Percentiles rank a stretch among this genome's conserved stretches.
phyloP scores from a whole-genome alignment of 805 yeast species.

The Barnettozyma wickerhamii region DNA sequence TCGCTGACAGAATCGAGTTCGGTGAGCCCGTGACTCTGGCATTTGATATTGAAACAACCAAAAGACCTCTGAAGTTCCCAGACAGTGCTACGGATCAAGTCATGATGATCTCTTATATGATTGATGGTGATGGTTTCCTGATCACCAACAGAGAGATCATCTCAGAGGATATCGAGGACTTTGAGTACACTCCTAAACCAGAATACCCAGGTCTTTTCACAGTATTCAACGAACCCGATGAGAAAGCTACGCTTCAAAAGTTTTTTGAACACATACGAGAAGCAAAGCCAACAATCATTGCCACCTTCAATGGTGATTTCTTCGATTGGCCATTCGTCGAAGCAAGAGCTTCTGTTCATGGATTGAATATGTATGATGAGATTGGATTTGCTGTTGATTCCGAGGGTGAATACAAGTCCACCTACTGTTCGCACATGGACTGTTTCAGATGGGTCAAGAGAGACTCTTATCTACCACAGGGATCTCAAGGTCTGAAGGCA shows the following conservation, averaged over 20 bases:
- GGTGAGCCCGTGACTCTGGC: slow-evolving; percentile 98
- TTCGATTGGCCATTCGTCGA: slow-evolving; percentile 99
- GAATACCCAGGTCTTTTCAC: slow-evolving; percentile 90
- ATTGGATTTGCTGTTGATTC: slow-evolving; percentile 89
- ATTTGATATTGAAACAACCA: slow-evolving; percentile 96
- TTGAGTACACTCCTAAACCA: slow-evolving; percentile 95
- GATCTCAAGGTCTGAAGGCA: slow-evolving; percentile 96
- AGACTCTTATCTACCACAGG: slow-evolving; percentile 96
- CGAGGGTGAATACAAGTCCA: slow-evolving; percentile 90
- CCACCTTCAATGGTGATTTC: slow-evolving; percentile 97
- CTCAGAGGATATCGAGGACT: slow-evolving; percentile 91
- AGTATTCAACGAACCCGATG: slow-evolving; percentile 86
- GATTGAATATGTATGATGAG: slow-evolving; percentile 82
- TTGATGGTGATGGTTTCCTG: slow-evolving; percentile 92
- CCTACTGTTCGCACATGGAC: slow-evolving; percentile 95
- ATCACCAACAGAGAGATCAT: slow-evolving; percentile 94
- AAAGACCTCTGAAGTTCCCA: slow-evolving; percentile 94
- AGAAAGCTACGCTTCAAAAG: slow-evolving; percentile 62
- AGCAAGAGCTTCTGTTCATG: slow-evolving; percentile 78
- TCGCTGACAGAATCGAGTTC: slow-evolving; percentile 77
- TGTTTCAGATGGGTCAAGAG: slow-evolving; percentile 97
- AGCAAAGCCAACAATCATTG: slow-evolving; percentile 90
- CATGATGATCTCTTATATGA: slow-evolving; percentile 99
- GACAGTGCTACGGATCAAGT: slow-evolving; percentile 86
- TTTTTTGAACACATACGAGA: slow-evolving; percentile 92